Evolutionary conservation across 768 basidiomycete species (phyloP), one percentile per base, ranked within the genome.

Genomic region (Termitomyces sp.): DNA sequence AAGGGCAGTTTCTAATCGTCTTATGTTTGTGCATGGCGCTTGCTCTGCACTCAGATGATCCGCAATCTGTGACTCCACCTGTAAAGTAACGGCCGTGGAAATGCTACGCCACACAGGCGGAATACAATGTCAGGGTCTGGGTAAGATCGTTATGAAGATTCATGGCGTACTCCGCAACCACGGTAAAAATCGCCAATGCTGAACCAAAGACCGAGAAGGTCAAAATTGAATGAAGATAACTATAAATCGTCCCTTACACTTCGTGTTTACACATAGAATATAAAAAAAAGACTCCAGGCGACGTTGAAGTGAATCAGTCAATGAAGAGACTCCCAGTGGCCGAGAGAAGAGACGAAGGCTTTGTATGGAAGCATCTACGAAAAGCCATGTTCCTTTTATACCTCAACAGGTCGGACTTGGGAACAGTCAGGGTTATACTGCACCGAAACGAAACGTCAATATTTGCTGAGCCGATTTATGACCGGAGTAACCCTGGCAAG

Each of bases 21-120:
- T 75, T 78, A 63, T 80, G 79, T 61, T 75, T 77, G 61, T 80
- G 79, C 36, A 63, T 62, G 12, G 58, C 57, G 57, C 77, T 78
- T 8, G 72, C 71, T 58, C 72, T 78, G 68, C 79, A 80, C 5
- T 59, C 59, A 1, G 62, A 59, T 16, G 72, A 73, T 34, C 60
- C 57, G 59, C 79, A 80, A 63, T 80, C 79, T 41, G 61, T 64
- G 24, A 66, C 69, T 62, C 75, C 74, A 26, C 79, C 79, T 42
- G 79, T 79, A 60, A 72, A 78, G 62, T 77, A 79, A n/a, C 76
- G 72, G 39, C 75, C 75, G 55, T 79, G 77, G 68, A 79, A 80
- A 57, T 79, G 79, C 78, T 79, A 57, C 58, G 62, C 60, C 61
- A 65, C 59, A 59, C 53, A 56, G 5, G 31, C 42, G 6, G 50